These are phyloP conservation scores for Circinella minor DNA, from an alignment of 371 early-diverging fungal species.

Conservation along the genomic window DNA sequence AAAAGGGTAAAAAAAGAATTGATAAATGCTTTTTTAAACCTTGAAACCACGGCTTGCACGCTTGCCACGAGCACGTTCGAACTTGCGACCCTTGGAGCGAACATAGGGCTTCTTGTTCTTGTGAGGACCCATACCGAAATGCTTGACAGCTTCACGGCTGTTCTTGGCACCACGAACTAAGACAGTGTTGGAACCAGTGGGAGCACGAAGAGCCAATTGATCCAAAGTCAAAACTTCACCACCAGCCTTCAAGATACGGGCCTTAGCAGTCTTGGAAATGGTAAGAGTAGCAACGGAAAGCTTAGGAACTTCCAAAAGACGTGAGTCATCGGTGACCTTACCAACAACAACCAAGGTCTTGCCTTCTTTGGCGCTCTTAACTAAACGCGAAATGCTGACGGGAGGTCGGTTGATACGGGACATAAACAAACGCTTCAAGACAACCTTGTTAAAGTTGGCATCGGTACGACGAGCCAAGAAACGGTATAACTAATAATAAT, in stretches of 20 bases:
- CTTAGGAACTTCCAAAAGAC: conserved; percentile 94
- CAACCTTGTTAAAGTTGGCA: conserved; percentile 97
- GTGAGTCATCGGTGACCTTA: conserved; percentile 96
- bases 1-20: neutral
- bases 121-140: conserved; percentile 81
- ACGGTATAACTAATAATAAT: conserved; percentile 86
- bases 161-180: conserved; percentile 93
- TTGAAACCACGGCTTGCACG: conserved; percentile 96
- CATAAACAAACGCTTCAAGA: conserved; percentile 98
- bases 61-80: conserved; percentile 98
- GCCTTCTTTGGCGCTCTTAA: conserved; percentile 67
- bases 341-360: conserved; percentile 95
- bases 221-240: conserved; percentile 98
- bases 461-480: conserved; percentile 98
- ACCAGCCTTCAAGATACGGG: conserved; percentile 97
- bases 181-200: conserved; percentile 95
- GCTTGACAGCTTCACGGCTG: conserved; percentile 95
- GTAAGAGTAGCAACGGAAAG: conserved; percentile 94
- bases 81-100: conserved; percentile 99
- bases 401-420: conserved; percentile 97
- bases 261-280: conserved; percentile 95
- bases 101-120: conserved; percentile 90
- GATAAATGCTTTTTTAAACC: conserved; percentile 56
- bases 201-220: conserved; percentile 97
- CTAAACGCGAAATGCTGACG: conserved; percentile 89